Conservation (phyloP, 495 filamentous ascomycete species). For the Cudoniella acicularis region DNA sequence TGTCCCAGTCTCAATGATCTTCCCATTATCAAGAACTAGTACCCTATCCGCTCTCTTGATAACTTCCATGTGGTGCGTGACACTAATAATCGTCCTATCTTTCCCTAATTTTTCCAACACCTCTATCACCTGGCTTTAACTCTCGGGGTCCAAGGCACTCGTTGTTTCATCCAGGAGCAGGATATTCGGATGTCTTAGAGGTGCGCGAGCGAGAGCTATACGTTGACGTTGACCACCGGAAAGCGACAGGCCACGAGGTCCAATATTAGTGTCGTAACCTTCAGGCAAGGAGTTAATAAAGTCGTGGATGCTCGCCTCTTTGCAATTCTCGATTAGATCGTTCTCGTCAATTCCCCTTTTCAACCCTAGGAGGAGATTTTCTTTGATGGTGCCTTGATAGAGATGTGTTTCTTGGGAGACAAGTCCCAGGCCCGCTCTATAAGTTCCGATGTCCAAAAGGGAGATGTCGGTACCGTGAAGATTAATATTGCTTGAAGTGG, state of each 20-base stretch:
- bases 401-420: constrained; percentile 53
- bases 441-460: constrained; percentile 37
- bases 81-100: constrained; percentile 60
- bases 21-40: constrained; percentile 41
- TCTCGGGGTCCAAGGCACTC: constrained; percentile 52
- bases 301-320: constrained; percentile 23
- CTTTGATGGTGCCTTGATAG: constrained; percentile 48
- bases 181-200: constrained; percentile 61
- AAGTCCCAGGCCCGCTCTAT: constrained; percentile 45
- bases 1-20: constrained; percentile 52
- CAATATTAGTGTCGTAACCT: constrained; percentile 54
- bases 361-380: constrained; percentile 45
- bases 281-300: constrained; percentile 43
- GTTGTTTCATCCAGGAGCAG: constrained; percentile 76
- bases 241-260: constrained; percentile 56
- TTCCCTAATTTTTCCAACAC: constrained; percentile 24
- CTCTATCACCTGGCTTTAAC: constrained; percentile 41
- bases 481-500: constrained; percentile 34
- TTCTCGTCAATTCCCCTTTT: neutral
- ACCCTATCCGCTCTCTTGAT: constrained; percentile 47
- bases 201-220: constrained; percentile 56
- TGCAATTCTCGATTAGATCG: neutral
- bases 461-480: constrained; percentile 42
- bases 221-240: constrained; percentile 73
- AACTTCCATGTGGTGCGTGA: constrained; percentile 55